A percentile compares a stretch with the other conserved stretches of the same genome.
These are phyloP conservation scores for Spiraea crenata DNA, from an alignment of 331 rosid genomes.

Conservation along the genomic window DNA sequence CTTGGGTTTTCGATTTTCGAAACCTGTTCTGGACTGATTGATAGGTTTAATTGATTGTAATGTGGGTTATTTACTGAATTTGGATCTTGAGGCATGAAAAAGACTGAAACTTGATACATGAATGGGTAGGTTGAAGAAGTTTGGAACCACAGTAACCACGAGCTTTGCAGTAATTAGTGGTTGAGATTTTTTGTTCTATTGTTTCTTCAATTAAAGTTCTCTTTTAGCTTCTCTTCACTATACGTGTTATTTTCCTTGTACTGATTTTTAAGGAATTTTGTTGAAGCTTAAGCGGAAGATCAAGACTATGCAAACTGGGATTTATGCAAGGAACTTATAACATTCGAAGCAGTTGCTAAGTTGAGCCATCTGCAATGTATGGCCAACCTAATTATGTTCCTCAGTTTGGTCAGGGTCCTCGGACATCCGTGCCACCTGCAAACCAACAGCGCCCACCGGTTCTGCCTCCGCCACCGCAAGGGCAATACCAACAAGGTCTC, in stretches of 20 bases:
- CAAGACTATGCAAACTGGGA: slow-evolving; percentile 25
- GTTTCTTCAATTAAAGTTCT: background rate
- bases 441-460: slow-evolving; percentile 46
- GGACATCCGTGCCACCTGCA: slow-evolving; percentile 38
- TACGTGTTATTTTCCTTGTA: background rate
- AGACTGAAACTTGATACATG: background rate
- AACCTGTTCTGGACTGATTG: background rate
- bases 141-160: background rate
- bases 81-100: background rate
- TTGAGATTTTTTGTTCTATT: background rate
- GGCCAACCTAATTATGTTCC: slow-evolving; percentile 54
- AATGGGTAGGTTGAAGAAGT: background rate
- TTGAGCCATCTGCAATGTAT: slow-evolving; percentile 47
- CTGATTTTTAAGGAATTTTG: slow-evolving; percentile 34
- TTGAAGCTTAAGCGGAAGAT: slow-evolving; percentile 28
- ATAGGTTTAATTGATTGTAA: background rate
- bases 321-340: slow-evolving; percentile 12
- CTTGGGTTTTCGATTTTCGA: background rate
- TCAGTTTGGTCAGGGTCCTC: slow-evolving; percentile 48
- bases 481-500: slow-evolving; percentile 33
- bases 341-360: slow-evolving; percentile 18
- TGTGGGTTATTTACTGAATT: background rate
- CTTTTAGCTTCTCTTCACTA: background rate
- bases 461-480: slow-evolving; percentile 33
- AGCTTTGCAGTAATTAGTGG: background rate